phyloP scores from a whole-genome alignment of 2,329 filamentous ascomycete genomes.

The Dryadomyces quercivorus region DNA sequence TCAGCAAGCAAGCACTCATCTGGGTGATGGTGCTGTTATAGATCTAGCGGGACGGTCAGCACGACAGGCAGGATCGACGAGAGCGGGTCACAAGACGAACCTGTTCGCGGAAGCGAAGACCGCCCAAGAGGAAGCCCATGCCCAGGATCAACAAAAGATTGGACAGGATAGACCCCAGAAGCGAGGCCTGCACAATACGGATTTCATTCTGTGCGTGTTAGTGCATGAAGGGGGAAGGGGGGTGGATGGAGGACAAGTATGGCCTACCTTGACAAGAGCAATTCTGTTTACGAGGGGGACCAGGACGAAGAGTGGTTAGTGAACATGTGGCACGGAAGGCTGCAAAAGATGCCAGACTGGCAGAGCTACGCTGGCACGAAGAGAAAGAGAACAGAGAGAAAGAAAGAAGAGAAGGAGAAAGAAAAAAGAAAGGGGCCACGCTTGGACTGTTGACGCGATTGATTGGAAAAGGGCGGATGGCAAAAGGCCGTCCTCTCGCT shows the following conservation, averaged over 20 bases:
- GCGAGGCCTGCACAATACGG: slow-evolving; percentile 79
- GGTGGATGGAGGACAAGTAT: too few species aligned
- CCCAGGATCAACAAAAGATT: slow-evolving; percentile 82
- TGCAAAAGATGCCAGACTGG: not conserved
- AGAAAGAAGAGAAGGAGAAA: not conserved
- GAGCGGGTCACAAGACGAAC: slow-evolving; percentile 23
- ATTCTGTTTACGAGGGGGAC: slow-evolving; percentile 39
- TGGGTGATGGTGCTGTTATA: slow-evolving; percentile 94
- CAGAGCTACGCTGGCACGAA: slow-evolving; percentile 5
- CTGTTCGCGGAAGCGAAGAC: slow-evolving; percentile 78
- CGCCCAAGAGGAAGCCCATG: slow-evolving; percentile 83
- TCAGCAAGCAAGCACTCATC: slow-evolving; percentile 89
- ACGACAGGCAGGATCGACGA: not conserved
- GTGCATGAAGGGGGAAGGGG: not conserved
- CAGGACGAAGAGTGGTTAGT: slow-evolving; percentile 21
- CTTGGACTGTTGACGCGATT: slow-evolving; percentile 29
- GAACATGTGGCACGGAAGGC: not conserved
- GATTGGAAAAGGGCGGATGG: slow-evolving; percentile 48
- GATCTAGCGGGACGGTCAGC: slow-evolving; percentile 37
- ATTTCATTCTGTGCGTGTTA: slow-evolving; percentile 51
- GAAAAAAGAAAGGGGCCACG: slow-evolving; percentile 4
- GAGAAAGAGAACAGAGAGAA: not conserved
- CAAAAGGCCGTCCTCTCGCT: slow-evolving; percentile 30
- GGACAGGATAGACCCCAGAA: slow-evolving; percentile 79
- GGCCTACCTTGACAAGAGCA: slow-evolving; percentile 54